A percentile compares a stretch with the other conserved stretches of the same genome.
phyloP scores from a whole-genome alignment of 2,329 filamentous ascomycete species.

The Akanthomyces dipterigenus region DNA sequence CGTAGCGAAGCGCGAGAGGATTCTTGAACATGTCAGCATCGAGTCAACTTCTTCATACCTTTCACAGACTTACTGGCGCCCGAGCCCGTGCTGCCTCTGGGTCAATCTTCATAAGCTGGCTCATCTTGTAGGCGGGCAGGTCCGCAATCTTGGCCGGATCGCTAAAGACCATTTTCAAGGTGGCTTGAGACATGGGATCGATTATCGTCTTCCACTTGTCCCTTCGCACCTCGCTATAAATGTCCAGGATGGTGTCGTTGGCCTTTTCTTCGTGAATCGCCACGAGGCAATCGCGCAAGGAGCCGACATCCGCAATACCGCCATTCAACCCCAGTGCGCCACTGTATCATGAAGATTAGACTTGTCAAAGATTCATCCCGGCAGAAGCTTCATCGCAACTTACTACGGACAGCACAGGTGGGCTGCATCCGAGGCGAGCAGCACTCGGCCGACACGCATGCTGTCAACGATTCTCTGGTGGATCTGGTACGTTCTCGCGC shows the following conservation, averaged over 20 bases:
- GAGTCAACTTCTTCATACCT: too few relatives aligned
- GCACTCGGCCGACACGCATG: constrained; percentile 40
- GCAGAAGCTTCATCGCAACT: not conserved
- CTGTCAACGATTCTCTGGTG: constrained; percentile 42
- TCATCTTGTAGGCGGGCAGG: not conserved
- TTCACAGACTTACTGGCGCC: not conserved
- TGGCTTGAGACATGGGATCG: not conserved
- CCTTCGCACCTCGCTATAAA: constrained; percentile 28
- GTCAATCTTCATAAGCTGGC: not conserved
- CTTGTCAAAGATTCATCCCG: not conserved
- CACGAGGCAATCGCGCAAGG: constrained; percentile 39
- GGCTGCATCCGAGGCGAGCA: constrained; percentile 45
- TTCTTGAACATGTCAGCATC: not conserved
- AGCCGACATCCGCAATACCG: constrained; percentile 41
- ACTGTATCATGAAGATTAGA: constrained; percentile 17
- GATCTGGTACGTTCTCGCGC: constrained; percentile 35
- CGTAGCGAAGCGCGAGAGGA: not conserved
- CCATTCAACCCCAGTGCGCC: constrained; percentile 43
- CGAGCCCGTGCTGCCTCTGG: not conserved
- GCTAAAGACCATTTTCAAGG: not conserved
- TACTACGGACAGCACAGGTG: constrained; percentile 43
- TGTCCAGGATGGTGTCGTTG: constrained; percentile 34
- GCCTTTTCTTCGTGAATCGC: constrained; percentile 32
- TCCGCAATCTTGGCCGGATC: not conserved
- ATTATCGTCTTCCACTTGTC: constrained; percentile 24